Conservation (phyloP, 225 moss, liverwort and hornwort species). For the Pseudisothecium myosuroides region DNA sequence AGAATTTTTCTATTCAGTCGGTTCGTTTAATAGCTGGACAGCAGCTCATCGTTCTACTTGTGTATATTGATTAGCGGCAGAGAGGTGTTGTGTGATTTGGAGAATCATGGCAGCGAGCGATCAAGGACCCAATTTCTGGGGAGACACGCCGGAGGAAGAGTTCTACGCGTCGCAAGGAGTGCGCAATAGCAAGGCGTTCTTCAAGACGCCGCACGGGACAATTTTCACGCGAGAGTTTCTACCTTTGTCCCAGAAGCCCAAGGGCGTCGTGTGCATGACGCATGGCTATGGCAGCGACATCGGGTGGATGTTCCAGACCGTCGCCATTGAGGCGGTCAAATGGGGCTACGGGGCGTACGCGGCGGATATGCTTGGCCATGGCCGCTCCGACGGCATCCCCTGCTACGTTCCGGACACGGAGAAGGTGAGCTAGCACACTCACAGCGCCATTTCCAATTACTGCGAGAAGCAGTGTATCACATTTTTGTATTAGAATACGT, state of each 20-base stretch:
- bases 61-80: neutral
- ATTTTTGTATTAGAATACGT: neutral
- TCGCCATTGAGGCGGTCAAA: slow-evolving; percentile 27
- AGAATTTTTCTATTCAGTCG: neutral
- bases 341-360: slow-evolving; percentile 55
- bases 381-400: slow-evolving; percentile 49
- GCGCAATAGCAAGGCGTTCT: slow-evolving; percentile 22
- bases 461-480: neutral
- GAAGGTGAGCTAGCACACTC: slow-evolving; percentile 12
- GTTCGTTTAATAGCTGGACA: neutral
- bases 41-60: neutral
- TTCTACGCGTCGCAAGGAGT: slow-evolving; percentile 45
- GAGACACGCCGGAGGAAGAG: slow-evolving; percentile 50
- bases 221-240: slow-evolving; percentile 60
- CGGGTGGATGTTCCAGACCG: slow-evolving; percentile 45
- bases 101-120: slow-evolving; percentile 4
- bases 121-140: slow-evolving; percentile 37
- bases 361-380: slow-evolving; percentile 71
- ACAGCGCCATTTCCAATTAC: neutral
- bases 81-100: neutral
- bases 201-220: slow-evolving; percentile 33
- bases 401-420: slow-evolving; percentile 31
- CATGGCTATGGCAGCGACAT: slow-evolving; percentile 65
- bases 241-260: slow-evolving; percentile 15
- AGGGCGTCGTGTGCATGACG: slow-evolving; percentile 52